Base-by-base conservation (phyloP, 1,139 yeast genomes). In the Debaryomycetaceae sp. region DNA sequence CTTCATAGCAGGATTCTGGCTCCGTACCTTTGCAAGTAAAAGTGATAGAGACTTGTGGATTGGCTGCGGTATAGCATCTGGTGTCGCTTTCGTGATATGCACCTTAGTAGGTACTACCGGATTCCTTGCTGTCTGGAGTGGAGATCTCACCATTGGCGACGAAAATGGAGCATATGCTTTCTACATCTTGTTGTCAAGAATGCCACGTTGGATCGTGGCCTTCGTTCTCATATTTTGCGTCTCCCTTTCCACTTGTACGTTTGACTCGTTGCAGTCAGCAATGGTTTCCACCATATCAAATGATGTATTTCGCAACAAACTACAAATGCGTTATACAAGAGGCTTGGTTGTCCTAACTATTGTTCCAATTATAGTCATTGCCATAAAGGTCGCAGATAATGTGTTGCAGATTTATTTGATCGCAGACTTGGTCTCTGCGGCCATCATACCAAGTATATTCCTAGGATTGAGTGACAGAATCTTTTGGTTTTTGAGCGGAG, bases 1-100 rank as follows among this genome's bases (percentile, higher is more conserved):
- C 58, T 90, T 91, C 63, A 72, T 91, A 77, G 81, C 96, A 34
- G 96, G 96, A 0, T 90, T 90, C 62, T 91, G 98, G 98, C 70
- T 91, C 52, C 76, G 98, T 59, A 87, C 98, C 0, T 91, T 91
- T 71, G 96, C 98, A 4, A 84, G 96, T 13, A 80, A 81, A 50
- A 70, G 90, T 8, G 81, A 89, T 63, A 81, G 74, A 55, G 97
- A 90, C 58, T 74, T 91, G 56, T 66, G 78, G 63, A 78, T 87
- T 54, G 95, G 95, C 22, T 81, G 91, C 44, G 71, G 83, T 2
- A 67, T 90, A 48, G 96, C 97, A 1, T 77, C 93, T 0, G 59
- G 86, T 47, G 76, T 86, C 34, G 72, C 83, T 38, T 80, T 86
- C 46, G 70, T 74, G 20, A 75, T 89, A 48, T 79, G 84, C 52